Evolutionary conservation across 108 stramenopile species (phyloP).

Genomic region (Halocafeteria seosinensis): DNA sequence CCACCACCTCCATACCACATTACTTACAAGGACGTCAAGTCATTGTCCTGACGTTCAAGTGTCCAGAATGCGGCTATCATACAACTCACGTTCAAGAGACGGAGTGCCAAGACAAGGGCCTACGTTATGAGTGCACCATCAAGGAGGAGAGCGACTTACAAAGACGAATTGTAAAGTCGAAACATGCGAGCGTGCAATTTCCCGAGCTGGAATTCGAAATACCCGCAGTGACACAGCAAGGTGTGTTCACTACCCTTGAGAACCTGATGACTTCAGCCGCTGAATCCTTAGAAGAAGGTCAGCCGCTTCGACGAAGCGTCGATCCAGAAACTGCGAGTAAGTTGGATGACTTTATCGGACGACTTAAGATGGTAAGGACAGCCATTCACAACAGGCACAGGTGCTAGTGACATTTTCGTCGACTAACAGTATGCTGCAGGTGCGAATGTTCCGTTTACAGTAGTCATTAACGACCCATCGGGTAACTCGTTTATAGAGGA

Average conservation of each 20-base stretch:
- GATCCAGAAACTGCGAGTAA: conserved; percentile 1
- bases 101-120: conserved; percentile 47
- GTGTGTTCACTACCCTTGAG: conserved; percentile 53
- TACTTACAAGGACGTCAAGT: conserved; percentile 71
- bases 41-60: conserved; percentile 46
- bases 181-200: conserved; percentile 44
- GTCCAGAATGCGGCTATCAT: conserved; percentile 32
- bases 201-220: conserved; percentile 54
- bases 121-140: conserved; percentile 1
- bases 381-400: too few relatives aligned
- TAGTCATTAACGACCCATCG: conserved; percentile 36
- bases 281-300: conserved; percentile 10
- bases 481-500: conserved; percentile 48
- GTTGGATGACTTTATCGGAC: conserved; percentile 6
- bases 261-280: conserved; percentile 35
- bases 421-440: too few relatives aligned
- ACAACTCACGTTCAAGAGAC: conserved; percentile 50
- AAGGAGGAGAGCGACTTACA: conserved; percentile 38
- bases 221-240: conserved; percentile 49
- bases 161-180: conserved; percentile 55
- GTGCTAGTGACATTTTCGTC: too few relatives aligned
- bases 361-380: conserved; percentile 5
- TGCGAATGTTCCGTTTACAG: conserved; percentile 20
- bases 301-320: conserved; percentile 3
- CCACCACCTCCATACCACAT: conserved; percentile 52